A percentile compares a stretch with the other conserved stretches of the same genome.
phyloP scores from a whole-genome alignment of 2,329 filamentous ascomycete genomes.

The Hawksworthiomyces lignivorus region DNA sequence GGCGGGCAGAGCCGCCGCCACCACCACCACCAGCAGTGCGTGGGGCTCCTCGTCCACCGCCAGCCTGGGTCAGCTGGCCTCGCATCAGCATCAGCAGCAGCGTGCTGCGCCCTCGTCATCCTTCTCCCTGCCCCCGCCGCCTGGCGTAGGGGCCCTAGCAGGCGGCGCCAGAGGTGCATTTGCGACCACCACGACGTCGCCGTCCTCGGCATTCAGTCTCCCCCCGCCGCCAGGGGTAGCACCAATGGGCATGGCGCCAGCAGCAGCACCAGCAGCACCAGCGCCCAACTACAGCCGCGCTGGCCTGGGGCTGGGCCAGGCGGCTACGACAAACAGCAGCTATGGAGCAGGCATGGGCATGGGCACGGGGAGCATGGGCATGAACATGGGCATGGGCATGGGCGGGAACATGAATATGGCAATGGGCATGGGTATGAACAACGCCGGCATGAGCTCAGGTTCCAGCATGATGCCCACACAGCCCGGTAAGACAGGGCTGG shows the following conservation, averaged over 20 bases:
- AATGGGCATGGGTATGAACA: slow-evolving; percentile 20
- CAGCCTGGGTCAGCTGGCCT: background rate
- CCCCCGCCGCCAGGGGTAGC: slow-evolving; percentile 30
- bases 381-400: slow-evolving; percentile 17
- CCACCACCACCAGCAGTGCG: background rate
- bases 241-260: slow-evolving; percentile 17
- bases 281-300: slow-evolving; percentile 8
- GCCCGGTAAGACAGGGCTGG: slow-evolving; percentile 45
- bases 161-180: slow-evolving; percentile 16
- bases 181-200: slow-evolving; percentile 4
- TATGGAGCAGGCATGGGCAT: no score
- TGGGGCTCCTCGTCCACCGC: background rate
- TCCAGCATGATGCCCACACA: slow-evolving; percentile 22
- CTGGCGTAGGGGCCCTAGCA: no score
- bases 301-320: slow-evolving; percentile 8
- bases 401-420: slow-evolving; percentile 13
- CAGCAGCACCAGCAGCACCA: slow-evolving; percentile 7
- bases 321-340: slow-evolving; percentile 8
- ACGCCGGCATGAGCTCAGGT: background rate
- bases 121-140: slow-evolving; percentile 52
- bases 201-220: slow-evolving; percentile 38
- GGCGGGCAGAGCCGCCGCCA: no score
- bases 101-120: slow-evolving; percentile 29
- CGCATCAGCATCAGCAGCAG: background rate
- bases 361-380: slow-evolving; percentile 19